Conservation (phyloP, 163 green algal genomes). For the Dunaliella salina region DNA sequence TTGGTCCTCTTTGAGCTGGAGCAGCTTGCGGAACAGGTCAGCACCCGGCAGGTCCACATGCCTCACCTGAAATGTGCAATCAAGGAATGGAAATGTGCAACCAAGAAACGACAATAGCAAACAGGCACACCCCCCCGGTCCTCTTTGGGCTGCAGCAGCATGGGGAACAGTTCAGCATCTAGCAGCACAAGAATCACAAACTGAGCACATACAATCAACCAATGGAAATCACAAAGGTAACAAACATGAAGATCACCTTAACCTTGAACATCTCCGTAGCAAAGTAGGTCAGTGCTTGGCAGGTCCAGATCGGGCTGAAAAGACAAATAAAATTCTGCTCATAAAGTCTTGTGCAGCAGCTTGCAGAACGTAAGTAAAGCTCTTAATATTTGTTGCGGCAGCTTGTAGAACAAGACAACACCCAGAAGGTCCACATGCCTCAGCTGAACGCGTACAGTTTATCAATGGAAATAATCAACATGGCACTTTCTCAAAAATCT, state of each 20-base stretch:
- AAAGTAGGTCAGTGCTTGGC: too few relatives aligned
- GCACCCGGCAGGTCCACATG: slow-evolving; percentile 76
- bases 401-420: slow-evolving; percentile 76
- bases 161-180: slow-evolving; percentile 72
- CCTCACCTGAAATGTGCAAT: slow-evolving; percentile 54
- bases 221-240: too few relatives aligned
- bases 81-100: not conserved
- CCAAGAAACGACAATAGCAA: not conserved
- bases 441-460: slow-evolving; percentile 51
- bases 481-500: too few relatives aligned
- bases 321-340: too few relatives aligned
- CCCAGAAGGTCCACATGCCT: slow-evolving; percentile 74
- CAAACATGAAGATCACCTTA: too few relatives aligned
- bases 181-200: slow-evolving; percentile 77
- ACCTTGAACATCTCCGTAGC: too few relatives aligned
- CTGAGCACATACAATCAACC: slow-evolving; percentile 29
- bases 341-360: slow-evolving; percentile 78
- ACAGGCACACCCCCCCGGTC: slow-evolving; percentile 88
- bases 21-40: slow-evolving; percentile 83
- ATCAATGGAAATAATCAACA: not conserved
- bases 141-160: slow-evolving; percentile 83
- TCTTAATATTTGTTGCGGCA: too few relatives aligned
- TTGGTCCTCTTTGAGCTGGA: slow-evolving; percentile 80
- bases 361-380: too few relatives aligned
- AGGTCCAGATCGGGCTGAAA: too few relatives aligned